Base-by-base conservation (phyloP, 257 asterid species). In the Solanum pimpinellifolium region DNA sequence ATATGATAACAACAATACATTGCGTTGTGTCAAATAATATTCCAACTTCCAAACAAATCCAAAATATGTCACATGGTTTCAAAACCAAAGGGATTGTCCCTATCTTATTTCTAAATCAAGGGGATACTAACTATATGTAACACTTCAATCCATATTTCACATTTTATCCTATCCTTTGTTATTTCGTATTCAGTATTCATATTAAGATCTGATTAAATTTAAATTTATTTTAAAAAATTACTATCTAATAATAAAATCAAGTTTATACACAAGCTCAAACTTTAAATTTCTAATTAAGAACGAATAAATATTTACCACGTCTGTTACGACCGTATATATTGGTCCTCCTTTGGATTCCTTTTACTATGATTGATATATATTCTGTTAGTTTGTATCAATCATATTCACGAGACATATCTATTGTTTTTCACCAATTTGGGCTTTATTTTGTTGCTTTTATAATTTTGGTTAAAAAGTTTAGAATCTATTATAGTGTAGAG, bases 1-100 rank as follows among this genome's bases (percentile, higher is more conserved):
- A 85, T 86, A 46, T 83, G 91, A 91, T 90, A 72, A 90, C 86
- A 90, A 90, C 89, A 75, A 21, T 59, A 86, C 90, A 86, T 78
- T 37, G 83, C 85, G 60, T 84, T 46, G 49, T 84, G 88, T 46
- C 87, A 89, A 88, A 86, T 35, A 23, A 90, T 56, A 35, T 46
- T 81, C 85, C 85, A 80, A 2, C 86, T 88, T 87, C 87, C 75
- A 76, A 31, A 44, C 86, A 86, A 76, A 74, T 86, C 70, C 87
- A 89, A 89, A 90, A 86, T 73, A 41, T 31, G 72, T 90, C 94
- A 90, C 94, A 92, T 92, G 94, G 88, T 90, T 88, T 87, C 37
- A 59, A 77, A 88, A 81, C 59, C 76, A 33, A 82, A 81, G 14
- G n/a, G 27, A 27, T 84, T 60, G 88, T 78, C 84, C 76, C 72